A percentile compares a stretch with the other conserved stretches of the same genome.
Conservation (phyloP, 805 yeast genomes). For the Tetrapisispora nanseiensis region DNA sequence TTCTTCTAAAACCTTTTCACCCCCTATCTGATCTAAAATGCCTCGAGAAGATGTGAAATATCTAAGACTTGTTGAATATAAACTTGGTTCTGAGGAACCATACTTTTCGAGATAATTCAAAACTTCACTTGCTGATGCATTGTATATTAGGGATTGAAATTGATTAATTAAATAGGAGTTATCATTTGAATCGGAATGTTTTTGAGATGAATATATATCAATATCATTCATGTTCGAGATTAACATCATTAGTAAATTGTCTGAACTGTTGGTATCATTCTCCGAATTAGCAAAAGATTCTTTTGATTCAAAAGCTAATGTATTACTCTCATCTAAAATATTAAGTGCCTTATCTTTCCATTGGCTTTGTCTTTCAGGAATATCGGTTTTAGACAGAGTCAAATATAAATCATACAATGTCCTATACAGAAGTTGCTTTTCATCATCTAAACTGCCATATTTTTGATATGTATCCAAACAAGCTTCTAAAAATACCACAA, state of each 20-base stretch:
- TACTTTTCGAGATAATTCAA: constrained; percentile 46
- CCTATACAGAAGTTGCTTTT: constrained; percentile 61
- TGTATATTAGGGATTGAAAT: constrained; percentile 54
- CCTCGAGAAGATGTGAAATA: constrained; percentile 49
- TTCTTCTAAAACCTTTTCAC: constrained; percentile 35
- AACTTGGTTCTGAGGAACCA: constrained; percentile 53
- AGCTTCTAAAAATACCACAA: constrained; percentile 87
- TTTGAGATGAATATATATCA: constrained; percentile 36
- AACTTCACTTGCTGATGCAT: constrained; percentile 49
- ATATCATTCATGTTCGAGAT: constrained; percentile 35
- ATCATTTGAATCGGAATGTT: constrained; percentile 21
- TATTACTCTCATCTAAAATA: constrained; percentile 39
- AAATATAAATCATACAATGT: constrained; percentile 79
- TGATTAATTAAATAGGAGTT: constrained; percentile 20
- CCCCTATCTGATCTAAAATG: constrained; percentile 43
- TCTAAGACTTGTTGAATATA: constrained; percentile 55
- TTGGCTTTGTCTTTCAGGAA: constrained; percentile 28
- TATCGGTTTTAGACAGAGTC: constrained; percentile 39
- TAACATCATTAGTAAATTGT: constrained; percentile 28
- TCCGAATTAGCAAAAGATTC: constrained; percentile 1
- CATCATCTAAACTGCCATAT: constrained; percentile 59
- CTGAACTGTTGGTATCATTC: constrained; percentile 10
- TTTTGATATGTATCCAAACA: constrained; percentile 69
- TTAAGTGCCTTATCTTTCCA: constrained; percentile 62
- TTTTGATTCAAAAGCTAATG: constrained; percentile 20